A percentile compares a stretch with the other conserved stretches of the same genome.
phyloP scores from a whole-genome alignment of 1,139 yeast species.

The Diutina pseudorugosa region DNA sequence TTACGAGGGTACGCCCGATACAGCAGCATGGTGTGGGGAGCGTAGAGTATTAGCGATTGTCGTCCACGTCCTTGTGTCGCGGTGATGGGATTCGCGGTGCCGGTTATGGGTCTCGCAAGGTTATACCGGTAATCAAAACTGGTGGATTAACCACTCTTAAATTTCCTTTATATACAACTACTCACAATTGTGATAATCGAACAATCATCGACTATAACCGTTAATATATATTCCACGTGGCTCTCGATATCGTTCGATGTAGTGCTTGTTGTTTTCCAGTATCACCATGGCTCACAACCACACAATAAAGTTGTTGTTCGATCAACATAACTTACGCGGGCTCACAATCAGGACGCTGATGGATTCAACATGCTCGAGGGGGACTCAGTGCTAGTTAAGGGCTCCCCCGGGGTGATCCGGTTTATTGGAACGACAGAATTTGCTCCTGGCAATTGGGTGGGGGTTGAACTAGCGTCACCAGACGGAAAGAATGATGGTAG shows the following conservation, averaged over 20 bases:
- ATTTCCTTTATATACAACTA: too few species aligned
- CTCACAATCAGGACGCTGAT: not conserved
- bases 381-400: constrained; percentile 28
- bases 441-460: constrained; percentile 66
- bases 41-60: not conserved
- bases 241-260: too few species aligned
- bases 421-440: constrained; percentile 44
- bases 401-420: constrained; percentile 31
- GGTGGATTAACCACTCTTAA: too few species aligned
- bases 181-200: too few species aligned
- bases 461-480: constrained; percentile 54
- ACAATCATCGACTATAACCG: too few species aligned
- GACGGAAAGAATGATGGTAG: constrained; percentile 75
- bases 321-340: not conserved
- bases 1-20: constrained; percentile 10
- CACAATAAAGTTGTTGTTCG: too few species aligned
- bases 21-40: not conserved
- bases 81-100: not conserved
- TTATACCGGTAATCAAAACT: too few species aligned
- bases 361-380: constrained; percentile 16
- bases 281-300: too few species aligned
- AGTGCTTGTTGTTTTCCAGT: too few species aligned
- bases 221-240: too few species aligned
- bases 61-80: not conserved
- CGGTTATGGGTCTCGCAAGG: not conserved